Evolutionary conservation across 176 grass and related monocot genomes (phyloP), one percentile per base, ranked within the genome.

Genomic region (Guadua angustifolia): DNA sequence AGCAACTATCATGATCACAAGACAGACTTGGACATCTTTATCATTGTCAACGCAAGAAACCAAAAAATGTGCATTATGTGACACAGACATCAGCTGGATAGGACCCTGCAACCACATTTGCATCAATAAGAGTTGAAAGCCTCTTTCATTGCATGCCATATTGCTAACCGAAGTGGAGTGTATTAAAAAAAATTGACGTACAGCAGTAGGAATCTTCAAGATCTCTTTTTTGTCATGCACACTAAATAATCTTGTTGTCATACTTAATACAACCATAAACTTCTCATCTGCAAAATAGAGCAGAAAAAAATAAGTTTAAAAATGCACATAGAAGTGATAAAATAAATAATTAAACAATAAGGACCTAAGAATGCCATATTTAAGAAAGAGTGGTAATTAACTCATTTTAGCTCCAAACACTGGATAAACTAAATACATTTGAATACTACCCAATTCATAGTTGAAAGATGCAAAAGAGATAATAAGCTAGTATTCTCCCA

Each of bases 181-280:
- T 72, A 72, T 45, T 12, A 40, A 64, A 81, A 24, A 59, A 83
- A 22, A 53, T 18, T 44, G 43, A 46, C 87, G 47, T 91, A 88
- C 89, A 53, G 10, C 21, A 80, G 84, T 74, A 77, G 85, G 89
- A 76, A 85, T 91, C 42, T 84, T 88, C 42, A 60, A 66, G 51
- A 81, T 32, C 75, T 91, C 89, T 25, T 77, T 91, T 63, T 91
- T 91, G 9, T 86, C 80, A 26, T 74, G 38, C 78, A 88, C 53
- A 38, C 76, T 73, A 21, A 85, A 79, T 57, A 91, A 73, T 81
- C 63, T 76, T 76, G 89, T 75, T 44, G 21, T 81, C 68, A 81
- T 91, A 86, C 85, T 87, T 84, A 76, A 82, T 46, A 91, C 76
- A 77, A 60, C 65, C 74, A 84, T 79, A 67, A 88, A 60, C 71